Base-by-base conservation (phyloP, 495 filamentous ascomycete species). In the Xylaria palmicola region DNA sequence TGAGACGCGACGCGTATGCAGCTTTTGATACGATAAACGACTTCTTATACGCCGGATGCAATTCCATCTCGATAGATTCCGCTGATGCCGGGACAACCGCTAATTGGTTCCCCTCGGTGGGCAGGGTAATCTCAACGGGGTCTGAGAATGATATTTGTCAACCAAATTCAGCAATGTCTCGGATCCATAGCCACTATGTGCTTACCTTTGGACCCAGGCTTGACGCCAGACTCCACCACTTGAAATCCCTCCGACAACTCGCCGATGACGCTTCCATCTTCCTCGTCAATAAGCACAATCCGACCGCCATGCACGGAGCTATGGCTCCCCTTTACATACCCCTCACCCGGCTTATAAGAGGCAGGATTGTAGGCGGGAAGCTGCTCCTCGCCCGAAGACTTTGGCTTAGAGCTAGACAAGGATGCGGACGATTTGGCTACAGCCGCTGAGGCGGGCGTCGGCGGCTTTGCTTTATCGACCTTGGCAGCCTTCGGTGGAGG, bases 221-320 rank as follows among this genome's bases (percentile, higher is more conserved):
- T 83, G 53, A 98, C 79, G 48, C 79, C 81, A 40, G 83, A 75
- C 65, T 94, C 94, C 19, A 92, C 81, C 29, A 97, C 79, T 45
- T 92, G 77, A 66, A 91, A 93, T 7, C 88, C 90, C 43, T 93
- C 90, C 26, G 86, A 81, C 59, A 98, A 80, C 69, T 97, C 94
- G 29, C 94, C 95, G 17, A 98, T 91, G 5, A 98, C 89, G 71
- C 89, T 93, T 49, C 91, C 94, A 79, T 98, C 87, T 63, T 98
- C 93, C 68, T 98, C 94, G 60, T 98, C 91, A 27, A 98, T 79
- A 3, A 98, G 80, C n/a, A 98, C 94, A 60, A 98, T 93, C 68
- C 91, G 87, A 6, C 91, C 90, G 6, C 75, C 76, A 29, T 65
- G 70, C 39, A 78, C 75, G 12, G 73, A 74, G 64, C 78, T 82